Percentiles rank a stretch among this genome's conserved stretches.
Evolutionary conservation across 129 eudicot species (phyloP).

Genomic region (Flaveria brownii): DNA sequence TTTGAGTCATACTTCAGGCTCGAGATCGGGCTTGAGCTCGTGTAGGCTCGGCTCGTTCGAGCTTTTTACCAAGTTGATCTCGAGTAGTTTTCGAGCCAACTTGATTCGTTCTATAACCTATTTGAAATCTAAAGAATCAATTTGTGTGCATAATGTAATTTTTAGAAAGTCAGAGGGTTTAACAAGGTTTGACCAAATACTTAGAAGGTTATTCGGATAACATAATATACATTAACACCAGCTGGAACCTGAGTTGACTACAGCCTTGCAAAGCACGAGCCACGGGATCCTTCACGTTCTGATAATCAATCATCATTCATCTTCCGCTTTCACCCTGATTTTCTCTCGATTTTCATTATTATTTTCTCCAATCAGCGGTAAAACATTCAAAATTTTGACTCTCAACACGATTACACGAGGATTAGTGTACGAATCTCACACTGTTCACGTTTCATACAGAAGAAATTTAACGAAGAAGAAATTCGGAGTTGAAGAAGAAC

Average conservation of each 20-base stretch:
- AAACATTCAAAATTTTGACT: not conserved
- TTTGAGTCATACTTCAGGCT: too few species aligned
- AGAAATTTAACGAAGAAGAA: not conserved
- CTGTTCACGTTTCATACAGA: not conserved
- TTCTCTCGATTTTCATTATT: not conserved
- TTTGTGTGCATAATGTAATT: not conserved
- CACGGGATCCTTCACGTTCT: constrained; percentile 10
- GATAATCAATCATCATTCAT: not conserved
- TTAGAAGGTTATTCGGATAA: not conserved
- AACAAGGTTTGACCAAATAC: not conserved
- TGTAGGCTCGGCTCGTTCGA: too few species aligned
- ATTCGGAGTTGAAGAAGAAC: not conserved
- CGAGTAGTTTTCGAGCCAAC: too few species aligned
- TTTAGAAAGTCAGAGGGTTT: constrained; percentile 18
- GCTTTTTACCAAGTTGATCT: too few species aligned
- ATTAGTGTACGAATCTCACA: not conserved
- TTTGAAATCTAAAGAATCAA: too few species aligned
- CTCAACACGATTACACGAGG: not conserved
- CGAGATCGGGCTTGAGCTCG: too few species aligned
- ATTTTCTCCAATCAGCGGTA: not conserved
- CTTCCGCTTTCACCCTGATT: not conserved
- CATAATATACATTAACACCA: not conserved
- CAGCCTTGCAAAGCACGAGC: constrained; percentile 9
- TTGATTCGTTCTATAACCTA: too few species aligned
- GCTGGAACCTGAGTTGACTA: constrained; percentile 39